Conservation (phyloP, 164 flowering plant species). For the Aristolochia fimbriata region DNA sequence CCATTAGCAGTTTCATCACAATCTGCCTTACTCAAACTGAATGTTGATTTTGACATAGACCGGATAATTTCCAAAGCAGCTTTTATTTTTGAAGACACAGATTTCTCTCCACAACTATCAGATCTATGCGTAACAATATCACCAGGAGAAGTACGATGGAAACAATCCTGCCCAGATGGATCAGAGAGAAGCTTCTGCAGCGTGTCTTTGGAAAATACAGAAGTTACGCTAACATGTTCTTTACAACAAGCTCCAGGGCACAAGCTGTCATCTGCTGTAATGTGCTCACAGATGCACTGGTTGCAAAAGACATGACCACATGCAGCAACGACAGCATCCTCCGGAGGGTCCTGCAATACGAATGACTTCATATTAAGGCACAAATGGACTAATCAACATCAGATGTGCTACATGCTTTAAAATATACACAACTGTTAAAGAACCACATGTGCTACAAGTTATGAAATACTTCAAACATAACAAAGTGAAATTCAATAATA, state of each 20-base stretch:
- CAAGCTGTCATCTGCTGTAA: slow-evolving; percentile 72
- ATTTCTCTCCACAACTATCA: slow-evolving; percentile 22
- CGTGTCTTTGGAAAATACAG: slow-evolving; percentile 61
- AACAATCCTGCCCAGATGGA: slow-evolving; percentile 6
- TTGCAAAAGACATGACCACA: slow-evolving; percentile 93
- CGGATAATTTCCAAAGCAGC: slow-evolving; percentile 60
- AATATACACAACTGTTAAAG: no score
- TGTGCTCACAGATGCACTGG: slow-evolving; percentile 73
- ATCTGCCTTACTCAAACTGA: slow-evolving; percentile 4
- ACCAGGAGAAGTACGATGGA: slow-evolving; percentile 6
- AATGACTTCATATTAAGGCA: slow-evolving; percentile 3
- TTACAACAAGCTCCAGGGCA: slow-evolving; percentile 69
- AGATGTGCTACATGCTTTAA: no score
- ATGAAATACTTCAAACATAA: background rate
- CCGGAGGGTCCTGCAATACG: slow-evolving; percentile 72
- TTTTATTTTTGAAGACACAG: slow-evolving; percentile 71
- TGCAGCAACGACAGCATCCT: slow-evolving; percentile 82
- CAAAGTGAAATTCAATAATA: background rate
- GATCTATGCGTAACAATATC: slow-evolving; percentile 17
- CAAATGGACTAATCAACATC: no score
- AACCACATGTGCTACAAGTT: no score
- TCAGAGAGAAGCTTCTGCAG: slow-evolving; percentile 40
- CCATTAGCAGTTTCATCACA: background rate
- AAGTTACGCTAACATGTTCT: slow-evolving; percentile 53
- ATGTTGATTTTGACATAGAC: slow-evolving; percentile 18